These are phyloP conservation scores for Solanum hybrid DNA, from an alignment of 305 asterid genomes.

Conservation along the genomic window DNA sequence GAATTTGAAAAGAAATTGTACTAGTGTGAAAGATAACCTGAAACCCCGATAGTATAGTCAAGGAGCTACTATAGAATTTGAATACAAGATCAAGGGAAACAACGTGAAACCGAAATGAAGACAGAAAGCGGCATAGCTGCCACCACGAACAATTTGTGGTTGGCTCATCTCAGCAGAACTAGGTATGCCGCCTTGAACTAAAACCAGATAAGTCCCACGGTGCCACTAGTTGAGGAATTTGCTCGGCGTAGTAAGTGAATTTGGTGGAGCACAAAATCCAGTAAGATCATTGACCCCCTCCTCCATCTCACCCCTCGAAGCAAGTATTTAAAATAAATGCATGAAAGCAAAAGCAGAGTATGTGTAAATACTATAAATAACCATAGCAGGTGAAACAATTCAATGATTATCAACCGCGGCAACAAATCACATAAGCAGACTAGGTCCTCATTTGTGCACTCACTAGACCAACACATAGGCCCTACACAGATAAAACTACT, in stretches of 20 bases:
- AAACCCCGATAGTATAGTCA: not conserved
- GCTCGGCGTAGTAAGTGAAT: not conserved
- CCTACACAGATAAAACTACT: not conserved
- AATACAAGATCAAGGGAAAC: not conserved
- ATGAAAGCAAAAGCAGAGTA: not conserved
- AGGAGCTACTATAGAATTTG: not conserved
- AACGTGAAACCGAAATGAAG: not conserved
- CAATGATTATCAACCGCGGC: too few species aligned
- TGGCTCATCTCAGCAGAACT: not conserved
- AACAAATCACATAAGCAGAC: not conserved
- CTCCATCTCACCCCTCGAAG: not conserved
- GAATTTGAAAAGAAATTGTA: not conserved
- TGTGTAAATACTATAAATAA: not conserved
- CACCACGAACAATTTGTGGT: not conserved
- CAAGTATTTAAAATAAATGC: not conserved
- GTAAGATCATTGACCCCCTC: not conserved
- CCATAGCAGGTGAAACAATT: not conserved
- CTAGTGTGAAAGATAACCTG: not conserved
- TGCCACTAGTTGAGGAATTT: not conserved
- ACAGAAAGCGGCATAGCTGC: not conserved
- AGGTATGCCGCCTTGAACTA: not conserved
- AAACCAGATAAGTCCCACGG: not conserved
- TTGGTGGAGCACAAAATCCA: not conserved
- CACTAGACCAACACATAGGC: not conserved
- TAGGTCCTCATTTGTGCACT: not conserved